Base-by-base conservation (phyloP, 2,329 filamentous ascomycete species). In the Basipetospora chlamydospora region DNA sequence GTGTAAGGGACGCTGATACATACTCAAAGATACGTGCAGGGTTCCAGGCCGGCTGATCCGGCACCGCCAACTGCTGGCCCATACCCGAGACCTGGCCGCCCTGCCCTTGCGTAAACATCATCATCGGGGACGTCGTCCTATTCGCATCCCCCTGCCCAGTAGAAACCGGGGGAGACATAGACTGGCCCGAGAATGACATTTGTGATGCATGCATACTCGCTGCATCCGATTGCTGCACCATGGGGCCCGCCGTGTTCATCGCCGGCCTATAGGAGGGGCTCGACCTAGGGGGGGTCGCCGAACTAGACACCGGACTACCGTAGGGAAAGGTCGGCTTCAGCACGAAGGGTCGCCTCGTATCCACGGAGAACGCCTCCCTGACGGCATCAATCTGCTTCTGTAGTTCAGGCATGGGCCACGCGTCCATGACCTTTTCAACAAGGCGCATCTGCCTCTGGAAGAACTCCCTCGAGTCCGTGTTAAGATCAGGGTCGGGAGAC, bases 381-480 rank as follows among this genome's bases (percentile, higher is more conserved):
- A 96, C 71, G 26, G 83, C 80, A 51, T 95, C 80, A 44, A 96
- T 85, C 55, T 95, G 86, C 37, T 77, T 78, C 53, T 92, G 79
- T 59, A 94, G 80, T 48, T 95, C 87, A 3, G 82, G 80, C 71
- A 92, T 85, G 2, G 84, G 80, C 80, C 84, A 92, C 4, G 77
- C 76, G 7, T 71, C 67, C 51, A 84, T 82, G 47, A 86, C 90
- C 44, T 76, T 78, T 55, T 96, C 88, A 40, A 96, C 64, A 26
- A 96, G 79, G 38, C 87, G 77, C 88, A 96, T 95, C 48, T 95
- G 87, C 33, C 88, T 72, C 2, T 84, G 81, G 50, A 96, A 96
- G 53, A 81, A 96, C 42, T 88, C 80, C 22, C 83, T 73, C 5
- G 88, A 84, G 53, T 94, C 85, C 0, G 68, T 64, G 51, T 90